Evolutionary conservation across 257 asterid species (phyloP).

Genomic region (Fraxinus cuspidata): DNA sequence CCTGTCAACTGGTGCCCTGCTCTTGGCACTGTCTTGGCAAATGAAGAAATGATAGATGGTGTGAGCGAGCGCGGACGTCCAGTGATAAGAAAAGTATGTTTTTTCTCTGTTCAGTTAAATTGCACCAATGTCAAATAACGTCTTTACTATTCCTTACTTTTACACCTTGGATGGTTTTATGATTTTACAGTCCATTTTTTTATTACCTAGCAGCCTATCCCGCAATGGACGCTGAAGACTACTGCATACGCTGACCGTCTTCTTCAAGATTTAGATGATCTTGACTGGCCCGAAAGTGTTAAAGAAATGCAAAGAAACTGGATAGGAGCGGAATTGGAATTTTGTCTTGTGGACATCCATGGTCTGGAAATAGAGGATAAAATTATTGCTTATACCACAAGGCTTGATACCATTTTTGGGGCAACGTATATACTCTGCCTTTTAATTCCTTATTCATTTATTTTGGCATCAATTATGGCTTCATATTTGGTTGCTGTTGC

Average conservation of each 20-base stretch:
- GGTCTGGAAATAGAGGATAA: constrained; percentile 50
- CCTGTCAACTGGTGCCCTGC: constrained; percentile 99
- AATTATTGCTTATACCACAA: constrained; percentile 87
- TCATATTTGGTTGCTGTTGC: constrained; percentile 29
- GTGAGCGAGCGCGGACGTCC: constrained; percentile 98
- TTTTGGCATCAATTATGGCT: constrained; percentile 14
- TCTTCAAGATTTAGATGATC: constrained; percentile 91
- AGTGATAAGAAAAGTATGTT: constrained; percentile 80
- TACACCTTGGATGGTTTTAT: constrained; percentile 69
- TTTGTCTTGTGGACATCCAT: constrained; percentile 46
- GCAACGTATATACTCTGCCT: constrained; percentile 66
- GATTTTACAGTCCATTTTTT: constrained; percentile 94
- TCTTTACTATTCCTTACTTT: constrained; percentile 42
- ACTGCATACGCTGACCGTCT: constrained; percentile 98
- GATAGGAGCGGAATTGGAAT: constrained; percentile 96
- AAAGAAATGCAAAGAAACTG: constrained; percentile 99
- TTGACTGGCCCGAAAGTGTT: constrained; percentile 96
- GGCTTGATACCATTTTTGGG: constrained; percentile 94
- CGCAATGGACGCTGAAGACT: constrained; percentile 98
- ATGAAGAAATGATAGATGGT: constrained; percentile 97
- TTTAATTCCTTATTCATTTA: constrained; percentile 15
- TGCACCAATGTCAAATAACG: background rate
- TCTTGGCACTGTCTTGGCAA: constrained; percentile 95
- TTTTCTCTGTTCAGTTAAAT: constrained; percentile 18
- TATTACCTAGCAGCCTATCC: constrained; percentile 99